A percentile compares a stretch with the other conserved stretches of the same genome.
Evolutionary conservation across 768 basidiomycete genomes (phyloP).

Genomic region (Suillus variegatus): DNA sequence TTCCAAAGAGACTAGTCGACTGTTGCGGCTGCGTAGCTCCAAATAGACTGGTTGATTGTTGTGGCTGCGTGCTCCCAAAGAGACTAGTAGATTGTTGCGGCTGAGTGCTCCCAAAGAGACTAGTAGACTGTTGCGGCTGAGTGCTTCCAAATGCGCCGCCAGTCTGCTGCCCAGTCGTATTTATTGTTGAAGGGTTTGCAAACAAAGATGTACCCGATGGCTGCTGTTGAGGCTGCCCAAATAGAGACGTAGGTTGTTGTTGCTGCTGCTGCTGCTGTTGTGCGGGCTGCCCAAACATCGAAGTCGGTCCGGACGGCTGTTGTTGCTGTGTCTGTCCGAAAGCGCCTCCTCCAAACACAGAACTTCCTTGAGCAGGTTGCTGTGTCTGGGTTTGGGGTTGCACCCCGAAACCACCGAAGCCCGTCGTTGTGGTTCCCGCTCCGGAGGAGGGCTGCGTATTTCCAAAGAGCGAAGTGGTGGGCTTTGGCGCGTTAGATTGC

Average conservation of each 20-base stretch:
- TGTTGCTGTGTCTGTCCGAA: constrained; percentile 19
- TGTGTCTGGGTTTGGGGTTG: constrained; percentile 29
- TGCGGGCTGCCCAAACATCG: constrained; percentile 29
- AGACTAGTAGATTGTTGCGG: constrained; percentile 21
- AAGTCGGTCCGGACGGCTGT: constrained; percentile 26
- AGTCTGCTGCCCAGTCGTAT: constrained; percentile 28
- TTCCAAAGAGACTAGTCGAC: constrained; percentile 24
- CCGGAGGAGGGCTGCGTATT: constrained; percentile 15
- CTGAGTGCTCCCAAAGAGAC: constrained; percentile 23
- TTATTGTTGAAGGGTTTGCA: constrained; percentile 6
- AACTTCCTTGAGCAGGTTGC: constrained; percentile 24
- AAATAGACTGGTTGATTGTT: constrained; percentile 22
- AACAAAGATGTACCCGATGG: constrained; percentile 6
- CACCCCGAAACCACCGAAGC: constrained; percentile 34
- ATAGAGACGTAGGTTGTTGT: constrained; percentile 36
- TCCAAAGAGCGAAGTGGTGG: constrained; percentile 32
- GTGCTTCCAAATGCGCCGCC: constrained; percentile 42
- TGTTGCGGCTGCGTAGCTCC: constrained; percentile 18
- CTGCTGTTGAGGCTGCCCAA: constrained; percentile 37
- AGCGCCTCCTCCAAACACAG: constrained; percentile 18
- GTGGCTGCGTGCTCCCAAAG: constrained; percentile 25
- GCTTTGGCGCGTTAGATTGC: constrained; percentile 5
- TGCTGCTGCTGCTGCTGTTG: constrained; percentile 17
- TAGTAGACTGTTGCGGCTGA: constrained; percentile 27
- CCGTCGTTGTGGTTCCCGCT: constrained; percentile 11